Conservation (phyloP, 1,284 basidiomycete genomes). For the Tremellales sp. region DNA sequence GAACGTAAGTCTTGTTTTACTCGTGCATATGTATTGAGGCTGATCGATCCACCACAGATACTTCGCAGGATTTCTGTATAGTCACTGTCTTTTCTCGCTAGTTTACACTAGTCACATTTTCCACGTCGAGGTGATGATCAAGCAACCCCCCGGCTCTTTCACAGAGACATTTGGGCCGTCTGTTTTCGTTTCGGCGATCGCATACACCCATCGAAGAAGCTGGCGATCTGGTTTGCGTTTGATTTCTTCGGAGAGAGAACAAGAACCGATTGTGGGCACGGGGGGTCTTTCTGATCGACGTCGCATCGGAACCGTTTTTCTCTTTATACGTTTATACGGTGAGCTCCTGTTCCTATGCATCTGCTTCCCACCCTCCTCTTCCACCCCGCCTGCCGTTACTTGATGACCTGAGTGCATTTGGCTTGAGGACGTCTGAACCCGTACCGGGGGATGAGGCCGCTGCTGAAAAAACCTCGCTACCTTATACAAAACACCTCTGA, state of each 20-base stretch:
- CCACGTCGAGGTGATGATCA: slow-evolving; percentile 49
- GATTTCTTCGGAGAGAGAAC: slow-evolving; percentile 22
- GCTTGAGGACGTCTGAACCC: slow-evolving; percentile 38
- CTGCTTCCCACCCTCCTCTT: slow-evolving; percentile 1
- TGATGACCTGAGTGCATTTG: slow-evolving; percentile 51
- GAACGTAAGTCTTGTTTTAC: slow-evolving; percentile 19
- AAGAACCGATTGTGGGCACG: slow-evolving; percentile 34
- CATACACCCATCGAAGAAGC: slow-evolving; percentile 42
- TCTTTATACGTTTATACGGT: slow-evolving; percentile 17
- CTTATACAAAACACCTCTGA: slow-evolving; percentile 42
- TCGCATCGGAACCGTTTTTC: slow-evolving; percentile 6
- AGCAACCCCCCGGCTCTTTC: slow-evolving; percentile 46
- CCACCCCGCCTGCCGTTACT: slow-evolving; percentile 1
- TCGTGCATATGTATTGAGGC: slow-evolving; percentile 2
- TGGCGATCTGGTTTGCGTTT: slow-evolving; percentile 32
- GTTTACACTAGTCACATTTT: slow-evolving; percentile 50
- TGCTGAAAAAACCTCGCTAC: slow-evolving; percentile 51
- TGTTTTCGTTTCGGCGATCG: background rate
- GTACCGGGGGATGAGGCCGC: slow-evolving; percentile 13
- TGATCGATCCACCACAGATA: slow-evolving; percentile 1
- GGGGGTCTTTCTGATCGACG: slow-evolving; percentile 50
- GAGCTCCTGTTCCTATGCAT: slow-evolving; percentile 32
- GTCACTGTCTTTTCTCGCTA: slow-evolving; percentile 46
- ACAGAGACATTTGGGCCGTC: slow-evolving; percentile 39
- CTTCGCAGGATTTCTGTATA: slow-evolving; percentile 46